Percentiles rank a stretch among this genome's conserved stretches.
Conservation (phyloP, 805 yeast genomes). For the Metschnikowia similis region DNA sequence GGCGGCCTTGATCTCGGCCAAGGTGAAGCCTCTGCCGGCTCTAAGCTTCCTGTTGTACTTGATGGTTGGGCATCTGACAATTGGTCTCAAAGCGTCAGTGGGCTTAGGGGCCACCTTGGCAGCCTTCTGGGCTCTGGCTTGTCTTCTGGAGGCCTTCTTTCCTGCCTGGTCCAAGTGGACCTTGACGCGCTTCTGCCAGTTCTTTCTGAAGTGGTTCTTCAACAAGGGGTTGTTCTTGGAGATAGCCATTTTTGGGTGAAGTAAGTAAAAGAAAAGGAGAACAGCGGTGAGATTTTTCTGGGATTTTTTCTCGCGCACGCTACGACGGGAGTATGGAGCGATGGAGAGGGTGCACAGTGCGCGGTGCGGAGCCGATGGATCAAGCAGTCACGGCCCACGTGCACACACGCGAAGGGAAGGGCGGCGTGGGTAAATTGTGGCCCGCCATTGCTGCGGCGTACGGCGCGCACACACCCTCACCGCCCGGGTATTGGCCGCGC, state of each 20-base stretch:
- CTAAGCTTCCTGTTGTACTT: conserved; percentile 99
- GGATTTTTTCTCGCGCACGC: conserved; percentile 7
- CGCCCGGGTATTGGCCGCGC: neutral
- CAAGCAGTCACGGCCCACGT: conserved; percentile 1
- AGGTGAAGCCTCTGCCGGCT: conserved; percentile 99
- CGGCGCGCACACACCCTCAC: neutral
- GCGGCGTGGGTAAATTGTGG: conserved; percentile 5
- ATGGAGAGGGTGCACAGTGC: conserved; percentile 7
- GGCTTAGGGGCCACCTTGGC: conserved; percentile 97
- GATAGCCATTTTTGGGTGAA: conserved; percentile 64
- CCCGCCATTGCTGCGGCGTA: neutral
- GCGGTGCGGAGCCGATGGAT: conserved; percentile 6
- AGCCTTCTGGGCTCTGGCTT: conserved; percentile 89
- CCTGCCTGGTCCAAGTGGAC: conserved; percentile 99
- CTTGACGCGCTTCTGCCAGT: conserved; percentile 99
- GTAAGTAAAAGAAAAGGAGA: conserved; percentile 11
- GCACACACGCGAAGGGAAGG: neutral
- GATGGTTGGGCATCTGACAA: conserved; percentile 98
- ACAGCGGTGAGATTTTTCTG: conserved; percentile 2
- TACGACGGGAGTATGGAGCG: neutral
- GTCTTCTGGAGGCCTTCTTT: conserved; percentile 96
- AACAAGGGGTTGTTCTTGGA: conserved; percentile 97
- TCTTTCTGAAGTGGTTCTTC: conserved; percentile 99
- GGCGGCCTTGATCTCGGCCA: conserved; percentile 97
- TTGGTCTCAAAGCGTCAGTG: conserved; percentile 91